phyloP scores from a whole-genome alignment of 192 early-diverging fungal genomes.

The Coemansia asiatica region DNA sequence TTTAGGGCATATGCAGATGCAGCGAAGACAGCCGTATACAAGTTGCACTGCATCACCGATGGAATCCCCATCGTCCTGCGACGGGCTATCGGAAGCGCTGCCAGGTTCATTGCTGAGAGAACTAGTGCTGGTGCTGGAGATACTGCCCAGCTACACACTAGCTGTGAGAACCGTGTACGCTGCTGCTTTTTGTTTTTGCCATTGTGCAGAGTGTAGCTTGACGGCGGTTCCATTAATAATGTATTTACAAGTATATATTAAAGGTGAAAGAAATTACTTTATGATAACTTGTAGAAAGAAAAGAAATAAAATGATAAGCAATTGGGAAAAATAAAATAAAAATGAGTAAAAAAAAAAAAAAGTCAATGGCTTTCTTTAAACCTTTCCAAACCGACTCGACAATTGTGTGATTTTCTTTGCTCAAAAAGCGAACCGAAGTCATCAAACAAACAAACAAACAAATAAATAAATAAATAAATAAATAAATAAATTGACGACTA shows the following conservation, averaged over 20 bases:
- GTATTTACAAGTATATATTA: not conserved
- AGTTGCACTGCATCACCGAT: slow-evolving; percentile 39
- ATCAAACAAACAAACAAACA: too few relatives aligned
- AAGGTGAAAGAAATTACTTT: not conserved
- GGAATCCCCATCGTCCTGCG: slow-evolving; percentile 24
- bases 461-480: too few relatives aligned
- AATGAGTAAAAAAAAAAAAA: too few relatives aligned
- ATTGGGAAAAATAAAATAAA: not conserved
- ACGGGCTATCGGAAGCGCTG: slow-evolving; percentile 9
- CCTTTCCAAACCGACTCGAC: too few relatives aligned
- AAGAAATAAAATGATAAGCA: not conserved
- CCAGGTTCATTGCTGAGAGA: slow-evolving; percentile 25
- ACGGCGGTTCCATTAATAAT: slow-evolving; percentile 19
- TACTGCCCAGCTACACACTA: not conserved
- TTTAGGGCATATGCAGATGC: slow-evolving; percentile 33
- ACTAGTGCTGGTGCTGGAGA: slow-evolving; percentile 26
- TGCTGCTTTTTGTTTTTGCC: slow-evolving; percentile 3
- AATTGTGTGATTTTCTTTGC: too few relatives aligned
- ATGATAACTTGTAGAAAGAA: too few relatives aligned
- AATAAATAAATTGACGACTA: too few relatives aligned
- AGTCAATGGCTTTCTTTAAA: too few relatives aligned
- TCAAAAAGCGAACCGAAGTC: too few relatives aligned
- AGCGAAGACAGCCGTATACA: slow-evolving; percentile 39
- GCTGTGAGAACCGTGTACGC: not conserved
- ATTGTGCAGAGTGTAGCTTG: slow-evolving; percentile 37